Evolutionary conservation across 208 protist genomes (phyloP).

Genomic region (Crithidia acanthocephali): DNA sequence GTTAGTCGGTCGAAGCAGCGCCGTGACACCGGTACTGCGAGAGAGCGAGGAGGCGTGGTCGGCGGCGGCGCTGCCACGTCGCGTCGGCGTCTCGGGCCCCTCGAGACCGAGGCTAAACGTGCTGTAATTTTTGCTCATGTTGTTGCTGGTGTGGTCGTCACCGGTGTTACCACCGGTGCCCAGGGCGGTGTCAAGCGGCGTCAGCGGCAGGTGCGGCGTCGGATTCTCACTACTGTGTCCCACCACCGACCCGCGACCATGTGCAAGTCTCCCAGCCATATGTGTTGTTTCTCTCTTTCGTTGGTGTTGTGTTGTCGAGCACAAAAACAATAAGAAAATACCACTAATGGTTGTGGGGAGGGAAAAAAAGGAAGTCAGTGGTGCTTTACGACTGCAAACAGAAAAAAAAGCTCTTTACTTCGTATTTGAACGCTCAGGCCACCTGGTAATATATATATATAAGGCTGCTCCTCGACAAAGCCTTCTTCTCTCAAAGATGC

Average conservation of each 20-base stretch:
- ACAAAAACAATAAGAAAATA: neutral
- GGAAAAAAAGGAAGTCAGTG: too few relatives aligned
- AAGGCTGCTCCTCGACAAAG: too few relatives aligned
- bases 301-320: too few relatives aligned
- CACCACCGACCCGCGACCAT: neutral
- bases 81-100: slow-evolving; percentile 7
- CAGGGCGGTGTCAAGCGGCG: neutral
- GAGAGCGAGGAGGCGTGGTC: slow-evolving; percentile 2
- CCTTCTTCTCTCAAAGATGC: too few relatives aligned
- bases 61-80: neutral
- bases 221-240: neutral
- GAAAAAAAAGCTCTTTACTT: slow-evolving; percentile 4
- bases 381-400: too few relatives aligned
- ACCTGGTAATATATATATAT: too few relatives aligned
- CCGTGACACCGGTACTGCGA: slow-evolving; percentile 8
- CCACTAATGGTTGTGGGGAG: too few relatives aligned
- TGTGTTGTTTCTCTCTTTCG: neutral
- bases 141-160: neutral
- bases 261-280: slow-evolving; percentile 15
- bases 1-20: neutral
- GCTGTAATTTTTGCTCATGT: slow-evolving; percentile 3
- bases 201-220: neutral
- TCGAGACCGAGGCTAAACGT: neutral
- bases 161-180: neutral
- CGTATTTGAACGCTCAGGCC: too few relatives aligned